phyloP scores from a whole-genome alignment of 371 early-diverging fungal genomes.

The Mucor ambiguus region DNA sequence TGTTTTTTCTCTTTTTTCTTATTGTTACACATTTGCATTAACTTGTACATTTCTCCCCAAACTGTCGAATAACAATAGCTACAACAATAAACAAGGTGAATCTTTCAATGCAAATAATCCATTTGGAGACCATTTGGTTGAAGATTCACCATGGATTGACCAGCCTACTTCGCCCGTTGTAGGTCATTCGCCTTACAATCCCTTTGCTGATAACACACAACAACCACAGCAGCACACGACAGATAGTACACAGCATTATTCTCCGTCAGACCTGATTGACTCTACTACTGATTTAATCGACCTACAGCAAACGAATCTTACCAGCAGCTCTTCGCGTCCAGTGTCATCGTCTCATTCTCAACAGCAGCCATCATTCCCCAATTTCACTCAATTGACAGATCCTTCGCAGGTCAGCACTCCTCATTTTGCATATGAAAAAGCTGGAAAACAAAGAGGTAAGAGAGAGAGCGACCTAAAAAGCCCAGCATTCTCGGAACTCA shows the following conservation, averaged over 20 bases:
- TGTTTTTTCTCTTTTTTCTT: slow-evolving; percentile 6
- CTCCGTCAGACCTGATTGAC: slow-evolving; percentile 16
- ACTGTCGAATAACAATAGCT: slow-evolving; percentile 21
- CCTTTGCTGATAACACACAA: slow-evolving; percentile 13
- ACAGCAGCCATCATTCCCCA: background rate
- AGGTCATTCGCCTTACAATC: slow-evolving; percentile 25
- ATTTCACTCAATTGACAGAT: background rate
- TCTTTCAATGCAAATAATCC: slow-evolving; percentile 13
- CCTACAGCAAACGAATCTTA: slow-evolving; percentile 18
- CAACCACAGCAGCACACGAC: slow-evolving; percentile 1
- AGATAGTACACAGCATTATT: slow-evolving; percentile 7
- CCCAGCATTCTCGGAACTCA: background rate
- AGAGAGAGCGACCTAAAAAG: background rate
- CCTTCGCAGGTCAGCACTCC: slow-evolving; percentile 1
- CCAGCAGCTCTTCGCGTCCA: slow-evolving; percentile 5
- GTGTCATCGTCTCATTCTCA: background rate
- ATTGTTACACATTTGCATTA: slow-evolving; percentile 21
- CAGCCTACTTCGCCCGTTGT: background rate
- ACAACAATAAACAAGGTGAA: slow-evolving; percentile 10
- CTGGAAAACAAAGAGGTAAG: slow-evolving; percentile 10
- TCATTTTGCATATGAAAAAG: background rate
- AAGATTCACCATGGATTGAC: slow-evolving; percentile 15
- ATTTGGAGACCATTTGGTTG: slow-evolving; percentile 16
- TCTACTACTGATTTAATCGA: slow-evolving; percentile 23
- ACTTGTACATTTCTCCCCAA: slow-evolving; percentile 1